These are phyloP conservation scores for Penicillium silybi DNA, from an alignment of 495 filamentous ascomycete species.

Conservation along the genomic window DNA sequence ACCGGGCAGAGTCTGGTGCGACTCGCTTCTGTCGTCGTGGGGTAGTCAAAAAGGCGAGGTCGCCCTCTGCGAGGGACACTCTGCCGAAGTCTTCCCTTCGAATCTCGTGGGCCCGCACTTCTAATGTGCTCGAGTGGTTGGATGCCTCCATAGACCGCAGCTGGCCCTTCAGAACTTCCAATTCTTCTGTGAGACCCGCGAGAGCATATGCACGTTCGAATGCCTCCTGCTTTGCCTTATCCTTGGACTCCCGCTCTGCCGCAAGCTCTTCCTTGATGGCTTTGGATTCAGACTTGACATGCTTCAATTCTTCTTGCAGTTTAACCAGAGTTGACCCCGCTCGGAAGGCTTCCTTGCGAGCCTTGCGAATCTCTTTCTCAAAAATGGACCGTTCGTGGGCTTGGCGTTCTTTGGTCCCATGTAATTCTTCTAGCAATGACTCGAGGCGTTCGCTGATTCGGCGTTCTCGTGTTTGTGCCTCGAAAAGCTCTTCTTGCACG, in stretches of 20 bases:
- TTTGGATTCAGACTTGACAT: conserved; percentile 52
- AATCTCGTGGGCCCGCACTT: conserved; percentile 30
- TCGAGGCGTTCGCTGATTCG: conserved; percentile 75
- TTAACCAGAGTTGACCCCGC: conserved; percentile 73
- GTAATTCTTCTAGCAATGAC: conserved; percentile 73
- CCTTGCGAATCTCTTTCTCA: conserved; percentile 79
- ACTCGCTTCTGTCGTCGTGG: conserved; percentile 50
- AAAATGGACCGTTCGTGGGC: conserved; percentile 68
- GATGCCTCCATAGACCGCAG: conserved; percentile 66
- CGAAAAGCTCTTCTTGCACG: conserved; percentile 61
- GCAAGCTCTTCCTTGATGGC: conserved; percentile 51
- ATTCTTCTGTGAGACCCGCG: conserved; percentile 68
- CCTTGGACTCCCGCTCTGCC: conserved; percentile 45
- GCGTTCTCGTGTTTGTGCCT: conserved; percentile 67
- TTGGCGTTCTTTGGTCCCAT: conserved; percentile 69
- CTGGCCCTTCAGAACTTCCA: conserved; percentile 59
- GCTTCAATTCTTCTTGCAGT: conserved; percentile 76
- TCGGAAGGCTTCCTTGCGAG: conserved; percentile 83
- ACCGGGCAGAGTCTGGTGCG: conserved; percentile 54
- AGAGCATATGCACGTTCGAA: conserved; percentile 72
- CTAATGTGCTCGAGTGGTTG: conserved; percentile 26
- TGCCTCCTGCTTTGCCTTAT: conserved; percentile 67
- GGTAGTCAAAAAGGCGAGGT: conserved; percentile 32
- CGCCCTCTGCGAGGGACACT: conserved; percentile 33
- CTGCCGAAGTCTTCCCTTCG: conserved; percentile 24